Base-by-base conservation (phyloP, 2,329 filamentous ascomycete species). In the Ilyonectria destructans region DNA sequence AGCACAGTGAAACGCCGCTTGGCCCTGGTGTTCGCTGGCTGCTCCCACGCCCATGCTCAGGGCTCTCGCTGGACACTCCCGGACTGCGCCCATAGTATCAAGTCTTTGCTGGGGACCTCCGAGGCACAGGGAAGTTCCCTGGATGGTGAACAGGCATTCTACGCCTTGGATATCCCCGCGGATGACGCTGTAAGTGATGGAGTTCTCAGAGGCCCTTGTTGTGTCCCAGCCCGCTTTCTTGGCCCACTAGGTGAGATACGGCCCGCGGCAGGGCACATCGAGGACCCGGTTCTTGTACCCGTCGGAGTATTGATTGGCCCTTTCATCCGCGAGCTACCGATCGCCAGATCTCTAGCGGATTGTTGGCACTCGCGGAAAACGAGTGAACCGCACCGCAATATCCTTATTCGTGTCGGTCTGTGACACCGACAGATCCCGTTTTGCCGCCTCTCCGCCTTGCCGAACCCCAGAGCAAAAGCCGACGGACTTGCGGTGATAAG, bases 1-100 rank as follows among this genome's bases (percentile, higher is more conserved):
- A 61, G 54, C 5, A 19, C 49, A 52, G 67, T 69, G 66, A 75
- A 75, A 69, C 68, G 58, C 51, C 70, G 55, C 48, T 67, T 58
- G 58, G 35, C 45, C 51, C 52, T 51, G 58, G 63, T 52, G 62
- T 56, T 59, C 48, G 62, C 59, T 62, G 61, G 60, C 37, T 43
- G 58, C 37, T 45, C 43, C 58, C 58, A 65, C 15, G 31, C 17
- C 57, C 35, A 35, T 15, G n/a, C 21, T 33, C 35, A 8, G 40
- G 40, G 40, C 40, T 9, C 15, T n/a, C n/a, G 15, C 40, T n/a
- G 55, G 55, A 51, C 60, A 23, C 31, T 31, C 49, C 51, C 52
- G 10, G 35, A 23, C 29, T 9, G 19, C 8, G 52, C n/a, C 37
- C 23, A 23, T 49, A 43, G 26, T 4, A 37, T 40, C 62, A 55